A percentile compares a stretch with the other conserved stretches of the same genome.
Conservation (phyloP, 345 rosid species). For the Mallotus nudiflorus region DNA sequence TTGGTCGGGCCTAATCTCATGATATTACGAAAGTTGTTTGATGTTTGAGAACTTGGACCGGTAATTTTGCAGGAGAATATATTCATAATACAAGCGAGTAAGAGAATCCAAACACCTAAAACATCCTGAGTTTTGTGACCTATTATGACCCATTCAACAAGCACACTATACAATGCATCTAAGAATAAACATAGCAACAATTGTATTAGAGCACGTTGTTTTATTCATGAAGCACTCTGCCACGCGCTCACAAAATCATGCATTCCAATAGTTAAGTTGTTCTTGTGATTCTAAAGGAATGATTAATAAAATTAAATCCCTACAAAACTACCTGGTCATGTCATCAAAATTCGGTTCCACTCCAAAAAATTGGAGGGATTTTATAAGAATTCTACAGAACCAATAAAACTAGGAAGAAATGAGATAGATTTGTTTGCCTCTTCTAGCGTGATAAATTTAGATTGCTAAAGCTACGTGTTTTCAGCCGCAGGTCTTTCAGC, state of each 20-base stretch:
- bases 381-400: conserved; percentile 43
- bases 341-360: conserved; percentile 70
- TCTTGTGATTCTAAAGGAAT: conserved; percentile 22
- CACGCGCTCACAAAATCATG: conserved; percentile 10
- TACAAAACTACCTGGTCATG: conserved; percentile 31
- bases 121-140: too few relatives aligned
- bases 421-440: conserved; percentile 27
- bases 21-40: too few relatives aligned
- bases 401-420: conserved; percentile 22
- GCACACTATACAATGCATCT: too few relatives aligned
- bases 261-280: conserved; percentile 17
- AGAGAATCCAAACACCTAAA: too few relatives aligned
- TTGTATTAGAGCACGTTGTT: background rate
- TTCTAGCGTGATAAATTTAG: conserved; percentile 22
- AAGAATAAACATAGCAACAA: background rate
- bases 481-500: conserved; percentile 42
- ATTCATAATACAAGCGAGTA: too few relatives aligned
- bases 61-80: too few relatives aligned
- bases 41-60: too few relatives aligned
- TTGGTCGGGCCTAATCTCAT: too few relatives aligned
- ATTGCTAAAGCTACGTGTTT: conserved; percentile 25
- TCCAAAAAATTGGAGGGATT: conserved; percentile 45
- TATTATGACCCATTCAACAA: too few relatives aligned
- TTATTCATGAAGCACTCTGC: conserved; percentile 5
- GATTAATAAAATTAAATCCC: conserved; percentile 35